Evolutionary conservation across 306 rosid species (phyloP), one percentile per base, ranked within the genome.

Genomic region (Prunus mira): DNA sequence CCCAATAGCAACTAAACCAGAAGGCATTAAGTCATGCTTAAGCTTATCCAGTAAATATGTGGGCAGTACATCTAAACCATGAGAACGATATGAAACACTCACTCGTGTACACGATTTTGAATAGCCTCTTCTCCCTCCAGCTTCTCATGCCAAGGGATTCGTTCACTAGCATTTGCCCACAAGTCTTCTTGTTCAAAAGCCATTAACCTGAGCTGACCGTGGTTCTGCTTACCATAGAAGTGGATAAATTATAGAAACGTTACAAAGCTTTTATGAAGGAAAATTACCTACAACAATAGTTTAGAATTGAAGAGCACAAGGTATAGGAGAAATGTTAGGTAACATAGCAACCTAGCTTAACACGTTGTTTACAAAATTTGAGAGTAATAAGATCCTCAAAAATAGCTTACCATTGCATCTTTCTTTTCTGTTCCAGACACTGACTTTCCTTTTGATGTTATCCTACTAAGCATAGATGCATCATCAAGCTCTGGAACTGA

Each of bases 61-160:
- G 66, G 78, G 38, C 13, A 8, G 50, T 71, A 58, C 73, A 84
- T 55, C 62, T 43, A 20, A 74, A 38, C 57, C 74, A 69, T 65
- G 34, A 66, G 74, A 24, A 68, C 14, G 67, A 56, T 65, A 46
- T 32, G 58, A 32, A 71, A 30, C 30, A 81, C 99, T 84, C 85
- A 95, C 99, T 95, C 99, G 25, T 92, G 99, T 63, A 95, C 87
- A 63, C 96, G 97, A 73, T 89, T 90, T 85, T 95, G 99, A 67
- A 90, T 83, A 74, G 84, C 91, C 81, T 91, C 99, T 84, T 95
- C 99, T 65, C 91, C 97, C 84, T 92, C 97, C 78, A 95, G 71
- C 49, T 80, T 88, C 78, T 89, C 99, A 70, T 92, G 97, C 99
- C 99, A 95, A 77, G 93, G 86, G 61, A 95, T 90, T 57, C 97